A percentile compares a stretch with the other conserved stretches of the same genome.
Conservation (phyloP, 73 alveolate genomes). For the Durusdinium trenchii region DNA sequence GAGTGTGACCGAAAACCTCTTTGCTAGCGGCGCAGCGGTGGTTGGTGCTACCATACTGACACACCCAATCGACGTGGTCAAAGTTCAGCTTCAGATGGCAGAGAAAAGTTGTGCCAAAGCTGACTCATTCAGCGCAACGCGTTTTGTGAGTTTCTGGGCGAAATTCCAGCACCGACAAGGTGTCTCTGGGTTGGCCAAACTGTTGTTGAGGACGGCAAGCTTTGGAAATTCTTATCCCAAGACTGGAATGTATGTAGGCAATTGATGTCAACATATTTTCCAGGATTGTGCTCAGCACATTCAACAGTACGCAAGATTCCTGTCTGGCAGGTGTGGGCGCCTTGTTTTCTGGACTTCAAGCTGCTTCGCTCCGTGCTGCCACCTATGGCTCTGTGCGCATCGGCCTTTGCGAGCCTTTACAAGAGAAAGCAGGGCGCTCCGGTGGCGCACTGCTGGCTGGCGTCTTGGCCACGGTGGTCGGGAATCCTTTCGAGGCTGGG, state of each 20-base stretch:
- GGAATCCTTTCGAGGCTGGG: constrained; percentile 82
- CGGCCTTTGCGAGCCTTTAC: constrained; percentile 85
- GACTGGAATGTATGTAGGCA: neutral
- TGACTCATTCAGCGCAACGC: constrained; percentile 39
- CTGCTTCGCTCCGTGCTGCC: constrained; percentile 82
- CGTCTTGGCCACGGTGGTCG: constrained; percentile 88
- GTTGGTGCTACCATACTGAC: constrained; percentile 81
- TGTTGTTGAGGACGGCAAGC: neutral
- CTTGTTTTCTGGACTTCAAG: constrained; percentile 69
- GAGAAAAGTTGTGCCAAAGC: constrained; percentile 70
- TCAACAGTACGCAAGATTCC: neutral
- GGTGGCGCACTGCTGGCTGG: constrained; percentile 60
- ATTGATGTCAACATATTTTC: neutral
- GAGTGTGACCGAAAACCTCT: constrained; percentile 41
- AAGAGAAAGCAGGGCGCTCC: constrained; percentile 28
- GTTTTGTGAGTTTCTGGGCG: constrained; percentile 75
- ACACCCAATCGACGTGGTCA: constrained; percentile 82
- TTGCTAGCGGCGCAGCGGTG: constrained; percentile 87
- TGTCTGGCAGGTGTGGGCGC: neutral
- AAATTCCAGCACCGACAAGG: constrained; percentile 38
- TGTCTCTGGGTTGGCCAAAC: neutral
- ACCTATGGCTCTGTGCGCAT: constrained; percentile 77
- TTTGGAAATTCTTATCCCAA: no score
- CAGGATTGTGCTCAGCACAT: neutral
- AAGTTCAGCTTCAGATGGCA: constrained; percentile 60